Evolutionary conservation across 768 basidiomycete genomes (phyloP).

Genomic region (Clitopilus passeckerianus): DNA sequence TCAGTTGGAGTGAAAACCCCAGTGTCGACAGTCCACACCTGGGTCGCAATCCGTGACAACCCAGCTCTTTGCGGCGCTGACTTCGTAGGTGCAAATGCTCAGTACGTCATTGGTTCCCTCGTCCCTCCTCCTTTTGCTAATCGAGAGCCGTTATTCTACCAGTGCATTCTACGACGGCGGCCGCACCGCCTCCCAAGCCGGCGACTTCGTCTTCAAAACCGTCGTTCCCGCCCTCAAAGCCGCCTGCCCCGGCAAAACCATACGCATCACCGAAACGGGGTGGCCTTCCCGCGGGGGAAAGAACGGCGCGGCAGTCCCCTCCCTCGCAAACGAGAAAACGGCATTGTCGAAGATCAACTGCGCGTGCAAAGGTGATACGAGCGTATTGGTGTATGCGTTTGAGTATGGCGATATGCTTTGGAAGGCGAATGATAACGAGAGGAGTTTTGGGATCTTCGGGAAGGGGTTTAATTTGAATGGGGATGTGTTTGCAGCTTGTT

Average conservation of each 20-base stretch:
- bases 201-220: constrained; percentile 33
- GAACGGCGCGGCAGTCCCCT: constrained; percentile 24
- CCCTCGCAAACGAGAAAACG: constrained; percentile 22
- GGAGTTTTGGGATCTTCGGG: constrained; percentile 33
- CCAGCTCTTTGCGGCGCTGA: constrained; percentile 28
- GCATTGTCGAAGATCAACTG: constrained; percentile 32
- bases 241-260: constrained; percentile 31
- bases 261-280: constrained; percentile 32
- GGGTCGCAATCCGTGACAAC: constrained; percentile 27
- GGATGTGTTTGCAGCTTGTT: constrained; percentile 19
- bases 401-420: constrained; percentile 33
- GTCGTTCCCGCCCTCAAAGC: constrained; percentile 28
- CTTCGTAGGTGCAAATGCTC: constrained; percentile 34
- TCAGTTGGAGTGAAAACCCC: constrained; percentile 27
- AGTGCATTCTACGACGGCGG: constrained; percentile 33
- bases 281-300: constrained; percentile 33
- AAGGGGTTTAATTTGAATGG: constrained; percentile 20
- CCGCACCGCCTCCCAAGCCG: constrained; percentile 23
- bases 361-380: constrained; percentile 22
- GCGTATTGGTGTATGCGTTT: constrained; percentile 28
- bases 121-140: neutral
- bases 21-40: constrained; percentile 33
- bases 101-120: constrained; percentile 16
- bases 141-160: neutral
- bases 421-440: constrained; percentile 31